phyloP scores from a whole-genome alignment of 805 yeast species.

The Candida stauntonica region DNA sequence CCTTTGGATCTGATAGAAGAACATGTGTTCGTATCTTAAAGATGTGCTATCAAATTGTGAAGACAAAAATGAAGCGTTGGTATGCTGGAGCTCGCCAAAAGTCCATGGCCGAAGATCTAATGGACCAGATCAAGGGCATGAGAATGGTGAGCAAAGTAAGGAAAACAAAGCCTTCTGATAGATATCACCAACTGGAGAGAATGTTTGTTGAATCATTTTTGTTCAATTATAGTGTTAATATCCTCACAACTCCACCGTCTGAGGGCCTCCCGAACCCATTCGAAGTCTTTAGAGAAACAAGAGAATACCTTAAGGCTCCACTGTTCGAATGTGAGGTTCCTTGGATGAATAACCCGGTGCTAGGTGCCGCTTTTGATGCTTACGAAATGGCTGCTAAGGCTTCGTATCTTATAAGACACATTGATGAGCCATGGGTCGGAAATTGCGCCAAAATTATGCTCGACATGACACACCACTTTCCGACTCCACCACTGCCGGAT shows the following conservation, averaged over 20 bases:
- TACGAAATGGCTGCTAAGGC: slow-evolving; percentile 35
- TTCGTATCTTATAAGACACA: slow-evolving; percentile 26
- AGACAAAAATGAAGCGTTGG: slow-evolving; percentile 25
- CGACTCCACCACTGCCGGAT: slow-evolving; percentile 20
- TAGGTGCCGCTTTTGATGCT: slow-evolving; percentile 35
- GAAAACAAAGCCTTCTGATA: no score
- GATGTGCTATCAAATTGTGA: slow-evolving; percentile 34
- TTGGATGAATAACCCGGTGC: slow-evolving; percentile 42
- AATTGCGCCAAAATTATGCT: slow-evolving; percentile 14
- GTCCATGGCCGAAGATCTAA: no score
- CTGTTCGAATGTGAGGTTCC: slow-evolving; percentile 33
- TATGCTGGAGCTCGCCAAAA: no score
- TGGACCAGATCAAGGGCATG: no score
- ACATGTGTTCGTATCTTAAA: slow-evolving; percentile 27
- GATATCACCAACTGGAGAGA: no score
- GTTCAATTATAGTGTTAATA: slow-evolving; percentile 36
- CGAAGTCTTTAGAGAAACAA: slow-evolving; percentile 32
- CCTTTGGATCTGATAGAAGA: slow-evolving; percentile 19
- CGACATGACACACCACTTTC: slow-evolving; percentile 17
- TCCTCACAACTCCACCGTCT: slow-evolving; percentile 33
- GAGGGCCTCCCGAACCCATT: slow-evolving; percentile 40
- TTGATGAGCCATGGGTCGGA: slow-evolving; percentile 7
- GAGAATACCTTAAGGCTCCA: slow-evolving; percentile 31
- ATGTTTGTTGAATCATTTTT: slow-evolving; percentile 42
- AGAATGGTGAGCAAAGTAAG: no score